A percentile compares a stretch with the other conserved stretches of the same genome.
Conservation (phyloP, 306 rosid species). For the Geum urbanum region DNA sequence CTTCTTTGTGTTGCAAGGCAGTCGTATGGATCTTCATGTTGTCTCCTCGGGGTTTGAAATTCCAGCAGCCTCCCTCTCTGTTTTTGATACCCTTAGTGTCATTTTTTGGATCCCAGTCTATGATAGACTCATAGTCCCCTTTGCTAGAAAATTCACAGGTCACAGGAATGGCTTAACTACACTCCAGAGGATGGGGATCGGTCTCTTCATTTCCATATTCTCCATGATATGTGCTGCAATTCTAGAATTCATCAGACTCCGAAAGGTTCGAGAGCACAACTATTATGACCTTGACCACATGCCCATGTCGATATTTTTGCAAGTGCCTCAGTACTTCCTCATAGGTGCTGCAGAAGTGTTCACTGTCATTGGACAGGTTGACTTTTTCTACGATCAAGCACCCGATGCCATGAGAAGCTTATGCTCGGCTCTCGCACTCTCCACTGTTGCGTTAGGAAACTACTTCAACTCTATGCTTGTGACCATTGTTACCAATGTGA, state of each 20-base stretch:
- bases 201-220: slow-evolving; percentile 19
- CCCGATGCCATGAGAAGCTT: slow-evolving; percentile 31
- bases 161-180: slow-evolving; percentile 30
- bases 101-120: slow-evolving; percentile 26
- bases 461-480: slow-evolving; percentile 19
- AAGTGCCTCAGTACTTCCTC: slow-evolving; percentile 26
- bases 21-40: slow-evolving; percentile 14
- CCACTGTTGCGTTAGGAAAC: slow-evolving; percentile 21
- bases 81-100: slow-evolving; percentile 31
- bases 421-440: slow-evolving; percentile 14
- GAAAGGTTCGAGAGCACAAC: slow-evolving; percentile 2
- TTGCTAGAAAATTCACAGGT: slow-evolving; percentile 21
- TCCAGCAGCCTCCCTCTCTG: slow-evolving; percentile 24
- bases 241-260: slow-evolving; percentile 15
- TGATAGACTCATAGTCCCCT: slow-evolving; percentile 23
- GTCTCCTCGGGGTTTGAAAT: slow-evolving; percentile 10
- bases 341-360: slow-evolving; percentile 27
- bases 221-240: slow-evolving; percentile 19
- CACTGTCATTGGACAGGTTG: slow-evolving; percentile 22
- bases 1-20: slow-evolving; percentile 18
- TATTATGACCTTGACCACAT: slow-evolving; percentile 12
- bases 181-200: slow-evolving; percentile 25
- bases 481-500: slow-evolving; percentile 9
- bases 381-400: slow-evolving; percentile 29
- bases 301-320: slow-evolving; percentile 24